Evolutionary conservation across 306 rosid species (phyloP), one percentile per base, ranked within the genome.

Genomic region (Macrotyloma uniflorum): DNA sequence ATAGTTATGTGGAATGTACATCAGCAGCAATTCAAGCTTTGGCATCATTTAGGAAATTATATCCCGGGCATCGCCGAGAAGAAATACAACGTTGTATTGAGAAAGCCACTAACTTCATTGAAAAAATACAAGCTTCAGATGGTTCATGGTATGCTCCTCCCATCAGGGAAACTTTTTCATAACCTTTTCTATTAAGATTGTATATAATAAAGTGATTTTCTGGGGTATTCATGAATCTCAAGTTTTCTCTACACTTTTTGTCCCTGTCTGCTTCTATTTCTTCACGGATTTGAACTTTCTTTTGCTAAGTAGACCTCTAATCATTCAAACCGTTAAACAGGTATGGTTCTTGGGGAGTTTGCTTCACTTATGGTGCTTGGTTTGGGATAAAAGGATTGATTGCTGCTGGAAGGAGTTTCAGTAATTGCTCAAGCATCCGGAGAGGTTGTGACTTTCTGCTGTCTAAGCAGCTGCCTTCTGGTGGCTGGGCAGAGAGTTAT

Each of bases 401-500:
- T 18, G 94, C 93, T 76, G 91, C 97, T 63, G 97, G 97, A 78
- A 93, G 61, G 86, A 87, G 55, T 86, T 93, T 77, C 81, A 45
- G 57, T 16, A 83, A 85, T 82, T 84, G 90, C 82, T 69, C 87
- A 23, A 79, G 90, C 84, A 55, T 93, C 42, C 86, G 82, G 9
- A 88, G 86, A 81, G 98, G 91, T 75, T 93, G 98, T 86, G 88
- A 91, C 28, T 91, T 89, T 84, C 71, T 93, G 78, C 83, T 93
- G 57, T 93, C 92, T 6, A 91, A 93, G 82, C 93, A 93, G 82
- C 89, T 91, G 19, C 80, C 87, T 32, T 88, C 91, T 47, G 98
- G 98, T 84, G 97, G 98, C 43, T 93, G 98, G 97, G 93, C 84
- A 84, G 98, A 93, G 85, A 93, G 98, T 72, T 93, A 93, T 70